Evolutionary conservation across 495 filamentous ascomycete genomes (phyloP), one percentile per base, ranked within the genome.

Genomic region (Xanthoparmelia taractica): DNA sequence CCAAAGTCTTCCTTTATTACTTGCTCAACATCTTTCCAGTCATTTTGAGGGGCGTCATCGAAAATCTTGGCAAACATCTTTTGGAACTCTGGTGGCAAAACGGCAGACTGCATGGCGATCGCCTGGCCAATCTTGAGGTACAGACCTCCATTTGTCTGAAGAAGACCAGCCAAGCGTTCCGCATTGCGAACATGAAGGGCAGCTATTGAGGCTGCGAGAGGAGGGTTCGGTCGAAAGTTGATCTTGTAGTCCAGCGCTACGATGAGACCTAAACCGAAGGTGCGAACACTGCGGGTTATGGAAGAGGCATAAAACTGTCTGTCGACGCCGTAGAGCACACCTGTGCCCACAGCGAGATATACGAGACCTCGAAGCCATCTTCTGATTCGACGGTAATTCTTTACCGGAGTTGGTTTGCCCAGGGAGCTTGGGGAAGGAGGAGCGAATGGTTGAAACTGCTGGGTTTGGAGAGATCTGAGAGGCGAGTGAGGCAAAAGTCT

Each of bases 71-170:
- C 79, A 70, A 98, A 98, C 90, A 96, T 96, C 64, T 84, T 82
- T 79, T 96, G 91, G 70, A 97, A 97, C 73, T 96, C 90, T 10
- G 91, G 89, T 17, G 94, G 94, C 58, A 98, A 73, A 47, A 97
- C 85, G 2, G 92, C 93, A 59, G 88, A 91, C 78, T 98, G 94
- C 94, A 97, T 98, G 29, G 93, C 94, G 62, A 98, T 92, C 10
- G 94, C 94, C 79, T 98, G 94, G 4, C 94, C 94, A 61, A 98
- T 97, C 79, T 98, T 98, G 70, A 97, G 80, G 72, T 98, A 98
- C 4, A 98, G 74, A 0, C 94, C 94, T 59, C 94, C 94, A 81
- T 98, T 98, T 34, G 79, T 74, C 23, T 87, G 79, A 69, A 97
- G 79, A 48, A 98, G 77, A 45, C 90, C 78, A 64, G 87, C 93